Evolutionary conservation across 148 eudicot genomes (phyloP).

Genomic region (Rhododendron ovatum): DNA sequence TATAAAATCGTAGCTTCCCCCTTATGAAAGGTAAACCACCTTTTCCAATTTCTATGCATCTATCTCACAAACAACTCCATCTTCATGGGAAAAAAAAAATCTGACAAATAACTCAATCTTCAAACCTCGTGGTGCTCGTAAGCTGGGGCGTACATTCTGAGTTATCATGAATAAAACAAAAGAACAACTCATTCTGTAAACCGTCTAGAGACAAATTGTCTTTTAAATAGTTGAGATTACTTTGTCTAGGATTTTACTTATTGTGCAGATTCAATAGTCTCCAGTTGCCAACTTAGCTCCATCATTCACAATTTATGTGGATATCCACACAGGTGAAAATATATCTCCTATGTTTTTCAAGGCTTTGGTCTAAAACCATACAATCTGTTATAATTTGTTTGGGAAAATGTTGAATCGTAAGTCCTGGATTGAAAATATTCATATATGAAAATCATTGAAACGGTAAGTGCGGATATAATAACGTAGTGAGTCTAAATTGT

Average conservation of each 20-base stretch:
- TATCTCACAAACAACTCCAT: not conserved
- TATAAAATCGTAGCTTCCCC: not conserved
- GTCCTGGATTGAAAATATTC: not conserved
- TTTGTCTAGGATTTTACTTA: not conserved
- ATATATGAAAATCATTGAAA: not conserved
- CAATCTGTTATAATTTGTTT: too few species aligned
- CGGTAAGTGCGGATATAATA: not conserved
- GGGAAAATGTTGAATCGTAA: not conserved
- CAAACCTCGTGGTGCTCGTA: not conserved
- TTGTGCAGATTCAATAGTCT: not conserved
- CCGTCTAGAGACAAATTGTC: not conserved
- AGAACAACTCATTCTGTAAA: not conserved
- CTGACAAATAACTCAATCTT: not conserved
- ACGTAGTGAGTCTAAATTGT: not conserved
- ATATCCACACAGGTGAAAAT: not conserved
- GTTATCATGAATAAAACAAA: not conserved
- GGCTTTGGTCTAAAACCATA: not conserved
- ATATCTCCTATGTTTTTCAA: not conserved
- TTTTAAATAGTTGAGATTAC: not conserved
- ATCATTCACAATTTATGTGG: not conserved
- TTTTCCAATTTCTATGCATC: not conserved
- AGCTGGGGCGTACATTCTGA: not conserved
- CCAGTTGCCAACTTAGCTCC: not conserved
- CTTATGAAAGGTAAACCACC: not conserved
- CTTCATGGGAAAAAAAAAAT: too few species aligned